Percentiles rank a stretch among this genome's conserved stretches.
Evolutionary conservation across 1,139 yeast species (phyloP).

Genomic region (Kurtzmaniella quercitrusa): DNA sequence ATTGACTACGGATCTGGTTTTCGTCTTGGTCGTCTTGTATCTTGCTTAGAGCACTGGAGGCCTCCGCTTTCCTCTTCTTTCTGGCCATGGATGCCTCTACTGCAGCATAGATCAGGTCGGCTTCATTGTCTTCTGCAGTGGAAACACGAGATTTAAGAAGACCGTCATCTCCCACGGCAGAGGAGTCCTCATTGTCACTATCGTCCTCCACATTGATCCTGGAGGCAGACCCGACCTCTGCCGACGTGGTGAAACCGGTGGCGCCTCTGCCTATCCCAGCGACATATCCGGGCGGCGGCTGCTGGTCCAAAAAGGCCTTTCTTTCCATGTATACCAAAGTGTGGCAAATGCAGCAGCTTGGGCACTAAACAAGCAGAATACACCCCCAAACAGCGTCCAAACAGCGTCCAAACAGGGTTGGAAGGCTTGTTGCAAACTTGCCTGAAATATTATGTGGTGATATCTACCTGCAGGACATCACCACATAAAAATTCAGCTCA

Average conservation of each 20-base stretch:
- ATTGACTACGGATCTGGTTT: slow-evolving; percentile 24
- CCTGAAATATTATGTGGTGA: no score
- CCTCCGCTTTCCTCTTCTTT: slow-evolving; percentile 22
- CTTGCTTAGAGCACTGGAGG: slow-evolving; percentile 2
- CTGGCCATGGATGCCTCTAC: slow-evolving; percentile 55
- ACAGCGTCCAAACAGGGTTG: no score
- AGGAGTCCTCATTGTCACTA: slow-evolving; percentile 23
- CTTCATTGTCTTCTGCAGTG: slow-evolving; percentile 58
- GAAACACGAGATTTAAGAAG: slow-evolving; percentile 21
- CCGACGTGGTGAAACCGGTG: slow-evolving; percentile 82
- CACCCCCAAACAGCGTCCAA: no score
- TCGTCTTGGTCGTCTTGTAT: slow-evolving; percentile 18
- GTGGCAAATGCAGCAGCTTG: neutral
- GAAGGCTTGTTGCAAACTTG: no score
- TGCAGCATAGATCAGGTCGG: slow-evolving; percentile 62
- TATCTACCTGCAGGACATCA: neutral
- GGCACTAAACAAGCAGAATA: no score
- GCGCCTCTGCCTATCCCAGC: slow-evolving; percentile 97
- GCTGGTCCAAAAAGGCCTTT: slow-evolving; percentile 71
- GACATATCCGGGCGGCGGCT: slow-evolving; percentile 85
- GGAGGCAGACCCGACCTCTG: slow-evolving; percentile 58
- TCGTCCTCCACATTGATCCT: slow-evolving; percentile 27
- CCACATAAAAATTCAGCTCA: neutral
- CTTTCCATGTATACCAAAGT: slow-evolving; percentile 34
- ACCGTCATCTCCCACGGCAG: slow-evolving; percentile 23